These are phyloP conservation scores for Globisporangium recalcitrans DNA, from an alignment of 352 stramenopile species.

Conservation along the genomic window DNA sequence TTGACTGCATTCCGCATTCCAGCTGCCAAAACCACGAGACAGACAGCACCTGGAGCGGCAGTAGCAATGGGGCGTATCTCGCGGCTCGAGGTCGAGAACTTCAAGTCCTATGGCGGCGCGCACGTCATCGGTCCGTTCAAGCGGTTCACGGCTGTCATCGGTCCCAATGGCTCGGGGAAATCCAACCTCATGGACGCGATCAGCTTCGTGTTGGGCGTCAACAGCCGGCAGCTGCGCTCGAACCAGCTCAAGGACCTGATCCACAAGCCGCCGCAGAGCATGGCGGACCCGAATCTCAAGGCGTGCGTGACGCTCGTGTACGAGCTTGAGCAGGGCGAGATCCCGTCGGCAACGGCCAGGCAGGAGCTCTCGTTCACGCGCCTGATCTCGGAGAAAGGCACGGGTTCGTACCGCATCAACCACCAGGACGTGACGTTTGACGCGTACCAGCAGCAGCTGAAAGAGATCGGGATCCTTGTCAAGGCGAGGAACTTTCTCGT, in stretches of 20 bases:
- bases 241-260: constrained; percentile 96
- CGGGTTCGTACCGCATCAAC: constrained; percentile 81
- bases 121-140: constrained; percentile 96
- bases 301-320: constrained; percentile 96
- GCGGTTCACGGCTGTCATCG: constrained; percentile 97
- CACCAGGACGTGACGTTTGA: constrained; percentile 83
- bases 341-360: constrained; percentile 30
- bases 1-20: neutral
- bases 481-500: constrained; percentile 99
- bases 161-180: constrained; percentile 96
- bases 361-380: constrained; percentile 91
- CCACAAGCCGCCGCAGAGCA: constrained; percentile 73
- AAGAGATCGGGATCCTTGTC: constrained; percentile 95
- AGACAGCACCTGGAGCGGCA: neutral
- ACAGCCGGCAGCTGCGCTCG: constrained; percentile 94
- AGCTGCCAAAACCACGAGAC: neutral
- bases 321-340: constrained; percentile 64
- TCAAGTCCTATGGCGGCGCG: constrained; percentile 97
- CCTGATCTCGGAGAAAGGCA: constrained; percentile 89
- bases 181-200: constrained; percentile 95
- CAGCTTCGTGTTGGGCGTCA: constrained; percentile 97
- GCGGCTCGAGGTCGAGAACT: constrained; percentile 98
- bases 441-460: constrained; percentile 91
- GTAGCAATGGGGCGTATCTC: constrained; percentile 78
- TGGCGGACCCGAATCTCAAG: constrained; percentile 27